Base-by-base conservation (phyloP, 2,329 filamentous ascomycete species). In the Dothidotthia symphoricarpi region DNA sequence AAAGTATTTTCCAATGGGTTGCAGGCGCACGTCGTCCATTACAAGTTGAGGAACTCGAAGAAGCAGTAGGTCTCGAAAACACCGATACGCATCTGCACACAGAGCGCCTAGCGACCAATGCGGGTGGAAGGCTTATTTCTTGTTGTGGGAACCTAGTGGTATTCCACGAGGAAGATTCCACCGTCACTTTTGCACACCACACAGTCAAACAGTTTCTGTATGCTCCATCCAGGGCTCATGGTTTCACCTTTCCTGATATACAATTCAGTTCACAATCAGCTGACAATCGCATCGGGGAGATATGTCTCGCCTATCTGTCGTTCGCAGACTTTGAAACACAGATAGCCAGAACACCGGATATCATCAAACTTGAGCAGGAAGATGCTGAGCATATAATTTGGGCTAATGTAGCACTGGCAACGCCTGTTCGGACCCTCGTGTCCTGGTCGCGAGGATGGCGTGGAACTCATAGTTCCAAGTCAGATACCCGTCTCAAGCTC, bases 11-110 rank as follows among this genome's bases (percentile, higher is more conserved):
- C 15, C 36, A 19, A 2, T 57, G 48, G 51, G 12, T 59, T 1
- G 24, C 39, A 1, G 49, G 34, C 19, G 46, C 53, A n/a, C 41
- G 41, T 8, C 41, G 55, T 3, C 47, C 48, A 3, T 28, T 58
- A 6, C 28, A 4, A 0, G 32, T 55, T 3, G 41, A 45, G 7
- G 56, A 60, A 26, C 36, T 60, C 2, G 40, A 53, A 17, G 51
- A 58, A 29, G 51, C 51, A 6, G 24, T 56, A 5, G 41, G 28
- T 1, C 14, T 59, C 3, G 26, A 47, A 4, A 16, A 26, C 12
- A 31, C 12, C 0, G 49, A 58, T 26, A 45, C 16, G 4, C 39
- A 34, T 28, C 26, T 55, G 0, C 42, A 41, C 12, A 16, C 19
- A 0, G 36, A 47, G 9, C 39, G 47, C 2, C 10, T 28, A 7